Evolutionary conservation across 2,329 filamentous ascomycete species (phyloP).

Genomic region (Diaporthe aspalathi): DNA sequence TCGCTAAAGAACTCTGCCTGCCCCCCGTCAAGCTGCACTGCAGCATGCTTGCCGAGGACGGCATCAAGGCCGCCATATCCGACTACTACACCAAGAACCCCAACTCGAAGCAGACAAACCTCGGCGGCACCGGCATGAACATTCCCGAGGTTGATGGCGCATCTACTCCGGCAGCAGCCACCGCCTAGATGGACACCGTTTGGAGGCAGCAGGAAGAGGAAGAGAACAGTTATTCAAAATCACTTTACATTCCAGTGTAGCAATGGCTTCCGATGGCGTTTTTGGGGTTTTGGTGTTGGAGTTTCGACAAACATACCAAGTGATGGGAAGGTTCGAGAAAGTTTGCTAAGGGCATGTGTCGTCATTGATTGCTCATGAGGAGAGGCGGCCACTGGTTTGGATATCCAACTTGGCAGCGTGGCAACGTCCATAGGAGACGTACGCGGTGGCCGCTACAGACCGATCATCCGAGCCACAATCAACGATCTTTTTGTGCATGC

Average conservation of each 20-base stretch:
- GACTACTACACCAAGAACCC: conserved; percentile 95
- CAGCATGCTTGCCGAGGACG: conserved; percentile 92
- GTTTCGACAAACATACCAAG: conserved; percentile 20
- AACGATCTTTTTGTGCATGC: conserved; percentile 8
- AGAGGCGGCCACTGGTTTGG: neutral
- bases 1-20: conserved; percentile 93
- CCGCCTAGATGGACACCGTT: conserved; percentile 10
- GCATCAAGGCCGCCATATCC: conserved; percentile 90
- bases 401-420: neutral
- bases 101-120: conserved; percentile 76
- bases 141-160: conserved; percentile 68
- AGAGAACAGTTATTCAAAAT: conserved; percentile 14
- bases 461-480: neutral
- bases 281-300: conserved; percentile 29
- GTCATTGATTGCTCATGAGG: conserved; percentile 1
- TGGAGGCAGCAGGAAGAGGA: neutral
- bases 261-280: conserved; percentile 25
- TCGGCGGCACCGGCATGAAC: conserved; percentile 78
- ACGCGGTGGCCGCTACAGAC: neutral
- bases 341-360: neutral
- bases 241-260: conserved; percentile 19
- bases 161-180: conserved; percentile 43
- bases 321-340: neutral
- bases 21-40: conserved; percentile 93
- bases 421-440: neutral